Conservation (phyloP, 1,139 yeast genomes). For the Yamadazyma dushanensis region DNA sequence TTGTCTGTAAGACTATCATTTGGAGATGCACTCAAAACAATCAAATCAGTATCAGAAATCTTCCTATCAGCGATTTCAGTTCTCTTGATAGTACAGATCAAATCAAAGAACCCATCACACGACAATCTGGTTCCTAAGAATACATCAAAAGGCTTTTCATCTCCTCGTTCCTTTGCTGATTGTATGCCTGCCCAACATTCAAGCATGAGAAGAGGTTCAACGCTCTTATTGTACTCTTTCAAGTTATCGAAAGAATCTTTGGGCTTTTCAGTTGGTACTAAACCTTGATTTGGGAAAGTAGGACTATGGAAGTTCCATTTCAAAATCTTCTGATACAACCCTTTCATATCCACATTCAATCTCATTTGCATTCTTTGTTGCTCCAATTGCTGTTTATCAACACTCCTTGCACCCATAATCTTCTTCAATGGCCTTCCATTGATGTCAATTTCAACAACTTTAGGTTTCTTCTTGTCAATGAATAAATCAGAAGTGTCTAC, state of each 20-base stretch:
- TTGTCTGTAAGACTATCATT: constrained; percentile 20
- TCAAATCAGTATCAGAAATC: constrained; percentile 73
- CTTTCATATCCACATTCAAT: constrained; percentile 73
- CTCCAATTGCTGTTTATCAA: constrained; percentile 53
- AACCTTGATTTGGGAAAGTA: constrained; percentile 57
- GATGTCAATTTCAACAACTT: constrained; percentile 40
- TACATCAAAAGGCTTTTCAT: constrained; percentile 65
- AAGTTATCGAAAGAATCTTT: constrained; percentile 54
- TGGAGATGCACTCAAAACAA: constrained; percentile 60
- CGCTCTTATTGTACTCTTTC: constrained; percentile 61
- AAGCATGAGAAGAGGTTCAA: constrained; percentile 77
- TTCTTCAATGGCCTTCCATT: constrained; percentile 34
- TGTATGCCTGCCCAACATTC: constrained; percentile 95
- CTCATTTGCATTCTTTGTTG: constrained; percentile 81
- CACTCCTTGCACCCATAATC: constrained; percentile 15
- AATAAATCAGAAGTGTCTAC: constrained; percentile 45
- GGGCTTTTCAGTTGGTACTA: constrained; percentile 31
- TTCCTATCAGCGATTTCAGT: constrained; percentile 50
- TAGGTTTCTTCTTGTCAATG: constrained; percentile 34
- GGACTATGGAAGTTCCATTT: constrained; percentile 72
- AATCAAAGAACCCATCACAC: constrained; percentile 85
- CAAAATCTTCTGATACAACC: constrained; percentile 68
- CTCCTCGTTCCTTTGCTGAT: constrained; percentile 65
- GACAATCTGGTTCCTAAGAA: constrained; percentile 77
- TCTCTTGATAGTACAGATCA: constrained; percentile 72